phyloP scores from a whole-genome alignment of 306 rosid genomes.

The Fagus sylvatica region DNA sequence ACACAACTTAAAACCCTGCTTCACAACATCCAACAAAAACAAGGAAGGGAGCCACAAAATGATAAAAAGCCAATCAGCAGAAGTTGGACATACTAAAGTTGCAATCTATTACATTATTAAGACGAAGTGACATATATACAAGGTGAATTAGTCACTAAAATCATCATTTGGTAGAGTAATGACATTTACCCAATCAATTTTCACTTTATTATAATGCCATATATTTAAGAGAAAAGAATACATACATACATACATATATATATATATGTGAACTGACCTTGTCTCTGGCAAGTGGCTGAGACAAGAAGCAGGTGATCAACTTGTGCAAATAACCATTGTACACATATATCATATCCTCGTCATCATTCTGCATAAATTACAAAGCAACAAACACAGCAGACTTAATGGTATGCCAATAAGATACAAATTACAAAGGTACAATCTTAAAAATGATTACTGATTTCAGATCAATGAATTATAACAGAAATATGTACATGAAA shows the following conservation, averaged over 20 bases:
- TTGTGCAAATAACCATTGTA: conserved; percentile 94
- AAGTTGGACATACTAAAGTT: not conserved
- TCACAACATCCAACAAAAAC: not conserved
- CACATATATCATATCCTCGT: conserved; percentile 92
- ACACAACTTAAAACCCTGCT: not conserved
- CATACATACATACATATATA: not conserved
- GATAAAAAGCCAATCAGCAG: not conserved
- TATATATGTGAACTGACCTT: conserved; percentile 56
- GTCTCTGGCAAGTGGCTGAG: conserved; percentile 88
- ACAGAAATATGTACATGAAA: not conserved
- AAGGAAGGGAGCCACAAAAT: not conserved
- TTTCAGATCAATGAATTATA: not conserved
- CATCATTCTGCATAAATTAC: conserved; percentile 72
- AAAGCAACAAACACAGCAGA: conserved; percentile 4
- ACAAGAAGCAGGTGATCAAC: conserved; percentile 82
- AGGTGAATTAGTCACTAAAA: not conserved
- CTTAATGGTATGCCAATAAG: conserved; percentile 29
- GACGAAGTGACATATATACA: not conserved
- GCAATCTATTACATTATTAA: not conserved
- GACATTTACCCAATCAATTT: not conserved
- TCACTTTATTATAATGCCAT: not conserved
- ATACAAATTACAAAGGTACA: conserved; percentile 14
- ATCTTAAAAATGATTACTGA: not conserved
- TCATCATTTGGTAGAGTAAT: not conserved
- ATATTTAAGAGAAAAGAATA: not conserved